Percentiles rank a stretch among this genome's conserved stretches.
These are phyloP conservation scores for Sechiopsis laciniata DNA, from an alignment of 306 rosid species.

Conservation along the genomic window DNA sequence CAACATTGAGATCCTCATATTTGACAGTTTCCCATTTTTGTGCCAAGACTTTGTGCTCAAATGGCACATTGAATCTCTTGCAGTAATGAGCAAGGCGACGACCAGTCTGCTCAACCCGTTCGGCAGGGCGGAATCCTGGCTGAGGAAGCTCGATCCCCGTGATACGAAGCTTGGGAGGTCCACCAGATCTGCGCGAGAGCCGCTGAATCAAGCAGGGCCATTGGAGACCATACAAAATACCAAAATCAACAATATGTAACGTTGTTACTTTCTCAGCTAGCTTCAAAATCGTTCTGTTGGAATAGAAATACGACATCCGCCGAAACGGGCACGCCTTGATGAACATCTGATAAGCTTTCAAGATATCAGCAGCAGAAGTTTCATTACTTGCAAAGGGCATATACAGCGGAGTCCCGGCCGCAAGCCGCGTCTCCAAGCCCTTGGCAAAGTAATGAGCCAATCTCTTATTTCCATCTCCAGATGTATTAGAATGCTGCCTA, in stretches of 20 bases:
- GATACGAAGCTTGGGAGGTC: conserved; percentile 38
- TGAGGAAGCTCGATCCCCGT: conserved; percentile 44
- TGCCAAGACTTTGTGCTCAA: conserved; percentile 34
- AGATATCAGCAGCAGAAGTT: conserved; percentile 33
- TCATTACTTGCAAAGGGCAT: conserved; percentile 21
- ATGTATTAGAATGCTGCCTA: conserved; percentile 29
- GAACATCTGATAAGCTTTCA: conserved; percentile 27
- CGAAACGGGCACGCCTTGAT: conserved; percentile 37
- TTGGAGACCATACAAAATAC: conserved; percentile 38
- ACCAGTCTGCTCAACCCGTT: conserved; percentile 33
- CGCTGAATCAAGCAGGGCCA: conserved; percentile 45
- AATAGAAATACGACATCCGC: conserved; percentile 24
- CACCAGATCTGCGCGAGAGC: conserved; percentile 30
- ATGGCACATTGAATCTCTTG: conserved; percentile 36
- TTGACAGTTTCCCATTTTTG: conserved; percentile 33
- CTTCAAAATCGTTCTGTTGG: conserved; percentile 30
- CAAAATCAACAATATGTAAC: conserved; percentile 40
- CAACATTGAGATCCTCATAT: conserved; percentile 18
- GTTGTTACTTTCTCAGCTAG: conserved; percentile 20
- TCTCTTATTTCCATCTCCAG: conserved; percentile 36
- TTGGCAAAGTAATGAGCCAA: conserved; percentile 40
- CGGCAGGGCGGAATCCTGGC: conserved; percentile 33
- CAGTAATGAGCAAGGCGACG: conserved; percentile 32
- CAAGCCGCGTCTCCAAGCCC: conserved; percentile 37
- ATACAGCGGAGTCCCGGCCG: conserved; percentile 25